Conservation (phyloP, 805 yeast genomes). For the Candida lessepsii region DNA sequence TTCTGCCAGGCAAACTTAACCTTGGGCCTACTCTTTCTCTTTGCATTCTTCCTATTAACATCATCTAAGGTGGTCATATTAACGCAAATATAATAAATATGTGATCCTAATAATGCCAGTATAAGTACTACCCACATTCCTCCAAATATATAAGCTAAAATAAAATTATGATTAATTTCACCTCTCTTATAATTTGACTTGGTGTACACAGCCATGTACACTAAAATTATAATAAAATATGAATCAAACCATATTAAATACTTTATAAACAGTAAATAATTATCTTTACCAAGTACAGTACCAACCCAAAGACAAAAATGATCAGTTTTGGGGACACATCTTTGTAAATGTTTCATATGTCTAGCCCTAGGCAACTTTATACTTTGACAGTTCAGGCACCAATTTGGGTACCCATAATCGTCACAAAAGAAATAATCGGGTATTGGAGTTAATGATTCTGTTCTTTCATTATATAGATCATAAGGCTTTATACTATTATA, state of each 20-base stretch:
- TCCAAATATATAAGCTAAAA: slow-evolving; percentile 45
- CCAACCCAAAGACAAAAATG: slow-evolving; percentile 85
- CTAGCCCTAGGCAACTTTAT: slow-evolving; percentile 67
- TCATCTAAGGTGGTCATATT: slow-evolving; percentile 65
- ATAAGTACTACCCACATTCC: slow-evolving; percentile 49
- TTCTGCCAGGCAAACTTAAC: slow-evolving; percentile 12
- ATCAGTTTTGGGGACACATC: slow-evolving; percentile 74
- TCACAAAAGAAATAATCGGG: slow-evolving; percentile 71
- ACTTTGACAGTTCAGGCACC: slow-evolving; percentile 68
- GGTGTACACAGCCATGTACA: slow-evolving; percentile 26
- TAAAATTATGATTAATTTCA: slow-evolving; percentile 44
- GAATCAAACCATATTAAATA: slow-evolving; percentile 40
- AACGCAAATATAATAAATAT: slow-evolving; percentile 41
- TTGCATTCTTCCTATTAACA: slow-evolving; percentile 35
- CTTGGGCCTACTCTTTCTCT: slow-evolving; percentile 18
- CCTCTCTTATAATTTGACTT: slow-evolving; percentile 14
- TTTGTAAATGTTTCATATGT: slow-evolving; percentile 56
- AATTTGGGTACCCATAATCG: slow-evolving; percentile 68
- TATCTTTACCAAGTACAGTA: slow-evolving; percentile 62
- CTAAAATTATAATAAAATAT: slow-evolving; percentile 31
- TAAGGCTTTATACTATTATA: slow-evolving; percentile 37
- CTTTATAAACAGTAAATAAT: slow-evolving; percentile 59
- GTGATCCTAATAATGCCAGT: slow-evolving; percentile 40
- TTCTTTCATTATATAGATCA: slow-evolving; percentile 23
- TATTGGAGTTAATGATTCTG: slow-evolving; percentile 29